These are phyloP conservation scores for Sphagnum tenellum DNA, from an alignment of 225 moss, liverwort and hornwort species.

Conservation along the genomic window DNA sequence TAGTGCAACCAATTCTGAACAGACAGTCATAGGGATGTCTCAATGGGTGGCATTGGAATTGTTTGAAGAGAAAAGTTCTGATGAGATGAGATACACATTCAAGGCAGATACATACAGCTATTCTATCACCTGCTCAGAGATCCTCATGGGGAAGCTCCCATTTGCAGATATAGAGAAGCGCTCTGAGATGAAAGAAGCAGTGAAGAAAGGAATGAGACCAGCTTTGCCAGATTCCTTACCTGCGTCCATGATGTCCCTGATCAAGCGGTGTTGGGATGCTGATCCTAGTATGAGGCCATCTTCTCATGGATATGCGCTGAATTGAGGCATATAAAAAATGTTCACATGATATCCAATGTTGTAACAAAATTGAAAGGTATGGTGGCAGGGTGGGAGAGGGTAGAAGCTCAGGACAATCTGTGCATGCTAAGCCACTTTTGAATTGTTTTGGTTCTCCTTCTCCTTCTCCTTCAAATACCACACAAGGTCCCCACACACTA, in stretches of 20 bases:
- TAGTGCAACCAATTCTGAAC: not conserved
- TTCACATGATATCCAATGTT: not conserved
- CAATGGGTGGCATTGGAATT: conserved; percentile 4
- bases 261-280: conserved; percentile 1
- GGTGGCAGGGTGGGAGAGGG: too few species aligned
- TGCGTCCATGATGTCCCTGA: not conserved
- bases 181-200: not conserved
- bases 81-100: not conserved
- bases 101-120: conserved; percentile 1
- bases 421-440: too few species aligned
- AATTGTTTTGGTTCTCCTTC: conserved; percentile 4
- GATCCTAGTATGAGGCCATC: not conserved
- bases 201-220: conserved; percentile 1
- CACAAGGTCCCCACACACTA: too few species aligned
- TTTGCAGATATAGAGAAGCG: not conserved
- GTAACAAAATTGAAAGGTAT: too few species aligned
- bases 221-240: conserved; percentile 1
- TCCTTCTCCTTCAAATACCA: too few species aligned
- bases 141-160: conserved; percentile 2
- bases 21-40: not conserved
- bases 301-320: not conserved
- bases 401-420: too few species aligned
- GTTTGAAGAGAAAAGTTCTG: not conserved
- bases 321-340: conserved; percentile 1
- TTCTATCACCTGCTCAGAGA: not conserved